phyloP scores from a whole-genome alignment of 1,284 basidiomycete species.

The Rhizoctonia solani region DNA sequence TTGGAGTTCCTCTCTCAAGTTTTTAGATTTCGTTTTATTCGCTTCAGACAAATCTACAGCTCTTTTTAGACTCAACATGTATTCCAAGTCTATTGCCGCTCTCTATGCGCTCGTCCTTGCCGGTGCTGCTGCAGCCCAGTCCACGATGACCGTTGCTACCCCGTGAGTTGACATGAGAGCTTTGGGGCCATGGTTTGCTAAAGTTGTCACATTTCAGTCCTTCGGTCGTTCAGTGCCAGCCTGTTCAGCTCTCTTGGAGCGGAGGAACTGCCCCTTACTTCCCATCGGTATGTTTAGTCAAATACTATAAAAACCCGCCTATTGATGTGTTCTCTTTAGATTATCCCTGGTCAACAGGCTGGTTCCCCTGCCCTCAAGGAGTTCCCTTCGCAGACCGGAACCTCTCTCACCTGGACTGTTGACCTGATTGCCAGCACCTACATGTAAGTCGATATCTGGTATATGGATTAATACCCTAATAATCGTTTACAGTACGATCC shows the following conservation, averaged over 20 bases:
- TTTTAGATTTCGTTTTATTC: constrained; percentile 31
- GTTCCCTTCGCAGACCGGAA: constrained; percentile 28
- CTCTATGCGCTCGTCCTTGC: constrained; percentile 31
- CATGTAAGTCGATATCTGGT: neutral
- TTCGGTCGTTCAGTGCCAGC: constrained; percentile 28
- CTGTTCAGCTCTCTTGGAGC: constrained; percentile 32
- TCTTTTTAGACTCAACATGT: constrained; percentile 9
- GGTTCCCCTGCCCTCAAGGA: constrained; percentile 31
- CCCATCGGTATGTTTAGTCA: constrained; percentile 13
- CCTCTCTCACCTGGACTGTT: constrained; percentile 20
- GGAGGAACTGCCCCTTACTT: constrained; percentile 36
- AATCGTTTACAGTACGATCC: constrained; percentile 31
- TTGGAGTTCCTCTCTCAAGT: neutral
- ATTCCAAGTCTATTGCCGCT: constrained; percentile 18
- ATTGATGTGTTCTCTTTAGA: neutral
- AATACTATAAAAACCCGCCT: neutral
- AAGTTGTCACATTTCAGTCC: neutral
- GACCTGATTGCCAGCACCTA: constrained; percentile 18
- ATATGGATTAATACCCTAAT: neutral
- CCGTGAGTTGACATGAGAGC: constrained; percentile 15
- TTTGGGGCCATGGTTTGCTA: neutral
- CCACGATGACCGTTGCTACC: constrained; percentile 30
- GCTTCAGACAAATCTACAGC: neutral
- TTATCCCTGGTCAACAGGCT: constrained; percentile 35
- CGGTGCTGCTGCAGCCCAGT: constrained; percentile 22